Conservation (phyloP, 2,329 filamentous ascomycete species). For the Fusarium vanettenii region DNA sequence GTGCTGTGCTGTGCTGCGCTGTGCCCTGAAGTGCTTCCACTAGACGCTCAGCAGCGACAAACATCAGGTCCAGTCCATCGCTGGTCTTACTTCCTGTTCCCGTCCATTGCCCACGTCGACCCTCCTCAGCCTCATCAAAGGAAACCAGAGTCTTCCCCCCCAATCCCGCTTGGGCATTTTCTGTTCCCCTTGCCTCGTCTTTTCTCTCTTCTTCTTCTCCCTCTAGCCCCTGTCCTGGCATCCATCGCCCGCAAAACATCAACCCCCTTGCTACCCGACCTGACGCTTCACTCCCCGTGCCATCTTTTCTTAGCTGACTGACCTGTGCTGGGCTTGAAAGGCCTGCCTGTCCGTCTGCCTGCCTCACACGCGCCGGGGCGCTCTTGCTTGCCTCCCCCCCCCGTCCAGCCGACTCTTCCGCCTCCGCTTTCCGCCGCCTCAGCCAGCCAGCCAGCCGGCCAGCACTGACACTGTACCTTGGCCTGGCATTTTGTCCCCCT, state of each 20-base stretch:
- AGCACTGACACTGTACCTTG: conserved; percentile 16
- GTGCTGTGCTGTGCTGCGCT: conserved; percentile 10
- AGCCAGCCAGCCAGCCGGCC: not conserved
- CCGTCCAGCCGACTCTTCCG: conserved; percentile 24
- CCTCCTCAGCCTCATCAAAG: conserved; percentile 4
- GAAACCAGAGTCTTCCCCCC: conserved; percentile 1
- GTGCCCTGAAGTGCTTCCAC: conserved; percentile 5
- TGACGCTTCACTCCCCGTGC: not conserved
- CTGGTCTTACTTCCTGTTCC: not conserved
- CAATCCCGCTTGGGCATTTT: not conserved
- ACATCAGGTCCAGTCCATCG: not conserved
- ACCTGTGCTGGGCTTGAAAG: not conserved
- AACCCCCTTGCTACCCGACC: not conserved
- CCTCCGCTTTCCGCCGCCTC: conserved; percentile 28
- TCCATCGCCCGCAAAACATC: not conserved
- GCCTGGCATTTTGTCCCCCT: conserved; percentile 34
- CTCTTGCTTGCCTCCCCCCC: not conserved
- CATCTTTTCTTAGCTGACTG: conserved; percentile 10
- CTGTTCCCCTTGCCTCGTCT: not conserved
- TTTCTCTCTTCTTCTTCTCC: not conserved
- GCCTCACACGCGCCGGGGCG: not conserved
- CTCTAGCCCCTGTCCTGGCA: not conserved
- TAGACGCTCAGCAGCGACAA: conserved; percentile 1
- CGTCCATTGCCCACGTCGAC: not conserved
- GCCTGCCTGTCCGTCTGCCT: conserved; percentile 14